Base-by-base conservation (phyloP, 2,329 filamentous ascomycete genomes). In the Cercospora sesami region DNA sequence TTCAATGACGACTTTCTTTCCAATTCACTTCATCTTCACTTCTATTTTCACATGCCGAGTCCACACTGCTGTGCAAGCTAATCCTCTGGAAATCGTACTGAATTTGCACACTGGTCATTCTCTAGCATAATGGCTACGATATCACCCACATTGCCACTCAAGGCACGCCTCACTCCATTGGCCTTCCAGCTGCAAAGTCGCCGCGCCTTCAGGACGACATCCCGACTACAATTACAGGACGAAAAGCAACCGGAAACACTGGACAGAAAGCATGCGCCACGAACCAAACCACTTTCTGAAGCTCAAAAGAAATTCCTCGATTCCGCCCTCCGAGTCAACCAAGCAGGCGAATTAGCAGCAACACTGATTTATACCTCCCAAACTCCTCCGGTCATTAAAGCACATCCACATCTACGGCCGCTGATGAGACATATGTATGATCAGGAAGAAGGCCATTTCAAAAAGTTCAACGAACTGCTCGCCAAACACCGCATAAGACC, bases 351-450 rank as follows among this genome's bases (percentile, higher is more conserved):
- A 81, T 88, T 99, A n/a, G 95, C 95, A 64, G 95, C 95, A 31
- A 94, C 92, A 28, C 87, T 96, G 65, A 99, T 99, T 80, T 99
- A 98, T 83, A 89, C 88, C 1, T 90, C 92, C 1, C 95, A 99
- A 80, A 94, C 89, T 0, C 93, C 94, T 0, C 87, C 90, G n/a
- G 82, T 98, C 63, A 85, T 93, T 66, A 86, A 87, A 72, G 87
- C 90, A 4, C 90, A 97, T 78, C 94, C 95, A 0, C 91, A 97
- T 78, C 89, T 99, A 18, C 90, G 92, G 6, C 91, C 93, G 0
- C 83, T 98, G 33, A 97, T 99, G 93, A 88, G 90, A 75, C 95
- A 98, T 85, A 99, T 99, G 95, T 94, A 97, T 83, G 92, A 95
- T 75, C 95, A 99, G 79, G 95, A 99, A 83, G 93, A 88, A 12